Conservation (phyloP, 495 filamentous ascomycete species). For the Penicillium taxi region DNA sequence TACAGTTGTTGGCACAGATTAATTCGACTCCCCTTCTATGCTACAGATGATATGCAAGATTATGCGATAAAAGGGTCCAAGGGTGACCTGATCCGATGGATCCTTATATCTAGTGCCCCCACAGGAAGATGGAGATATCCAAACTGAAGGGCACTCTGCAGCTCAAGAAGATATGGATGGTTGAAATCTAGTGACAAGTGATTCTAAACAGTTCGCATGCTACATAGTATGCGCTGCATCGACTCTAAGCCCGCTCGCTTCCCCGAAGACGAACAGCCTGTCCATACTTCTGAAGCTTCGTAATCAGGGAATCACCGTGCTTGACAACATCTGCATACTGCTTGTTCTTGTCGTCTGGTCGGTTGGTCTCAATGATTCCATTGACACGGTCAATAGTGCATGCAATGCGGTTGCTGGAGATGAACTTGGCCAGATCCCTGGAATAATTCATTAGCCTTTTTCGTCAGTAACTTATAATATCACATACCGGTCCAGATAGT, state of each 20-base stretch:
- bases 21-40: too few relatives aligned
- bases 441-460: slow-evolving; percentile 10
- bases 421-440: slow-evolving; percentile 93
- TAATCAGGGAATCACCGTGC: slow-evolving; percentile 94
- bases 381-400: slow-evolving; percentile 98
- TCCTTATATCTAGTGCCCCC: too few relatives aligned
- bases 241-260: slow-evolving; percentile 66
- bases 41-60: too few relatives aligned
- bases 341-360: slow-evolving; percentile 97
- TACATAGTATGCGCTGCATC: slow-evolving; percentile 3
- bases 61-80: too few relatives aligned
- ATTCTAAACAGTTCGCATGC: slow-evolving; percentile 4
- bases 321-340: slow-evolving; percentile 96
- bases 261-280: slow-evolving; percentile 90
- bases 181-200: too few relatives aligned
- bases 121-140: too few relatives aligned
- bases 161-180: too few relatives aligned
- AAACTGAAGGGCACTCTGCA: too few relatives aligned
- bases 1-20: too few relatives aligned
- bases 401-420: slow-evolving; percentile 84
- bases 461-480: not conserved
- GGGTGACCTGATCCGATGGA: too few relatives aligned
- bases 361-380: slow-evolving; percentile 94
- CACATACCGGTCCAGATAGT: slow-evolving; percentile 83
- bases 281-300: slow-evolving; percentile 97